phyloP scores from a whole-genome alignment of 331 rosid species.

The Pyracantha coccinea region DNA sequence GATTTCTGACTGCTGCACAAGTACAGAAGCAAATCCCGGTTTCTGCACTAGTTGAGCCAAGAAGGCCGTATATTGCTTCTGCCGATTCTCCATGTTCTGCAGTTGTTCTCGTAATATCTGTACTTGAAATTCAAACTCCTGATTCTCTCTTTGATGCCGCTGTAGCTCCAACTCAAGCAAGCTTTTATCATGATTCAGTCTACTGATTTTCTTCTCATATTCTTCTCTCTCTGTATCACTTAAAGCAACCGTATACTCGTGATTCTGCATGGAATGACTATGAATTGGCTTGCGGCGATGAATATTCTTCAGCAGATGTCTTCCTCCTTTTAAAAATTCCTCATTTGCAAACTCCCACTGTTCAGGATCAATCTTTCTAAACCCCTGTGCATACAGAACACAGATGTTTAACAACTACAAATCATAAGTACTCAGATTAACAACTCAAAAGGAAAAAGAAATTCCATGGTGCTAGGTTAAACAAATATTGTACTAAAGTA shows the following conservation, averaged over 20 bases:
- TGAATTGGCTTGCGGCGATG: slow-evolving; percentile 42
- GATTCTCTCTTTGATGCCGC: slow-evolving; percentile 20
- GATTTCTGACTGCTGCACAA: slow-evolving; percentile 20
- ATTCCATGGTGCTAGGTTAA: neutral
- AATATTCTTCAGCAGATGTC: slow-evolving; percentile 36
- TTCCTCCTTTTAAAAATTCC: slow-evolving; percentile 36
- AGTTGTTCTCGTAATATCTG: slow-evolving; percentile 15
- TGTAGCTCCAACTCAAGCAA: slow-evolving; percentile 24
- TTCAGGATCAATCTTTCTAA: slow-evolving; percentile 40
- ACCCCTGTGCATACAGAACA: slow-evolving; percentile 28
- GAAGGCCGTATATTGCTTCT: slow-evolving; percentile 11
- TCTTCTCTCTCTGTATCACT: slow-evolving; percentile 27
- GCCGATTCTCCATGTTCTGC: slow-evolving; percentile 25
- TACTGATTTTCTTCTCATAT: slow-evolving; percentile 24
- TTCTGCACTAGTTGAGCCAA: slow-evolving; percentile 20
- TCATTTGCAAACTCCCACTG: slow-evolving; percentile 53
- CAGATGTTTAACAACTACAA: neutral
- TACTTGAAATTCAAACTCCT: slow-evolving; percentile 18
- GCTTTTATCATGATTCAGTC: slow-evolving; percentile 19
- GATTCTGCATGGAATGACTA: slow-evolving; percentile 30
- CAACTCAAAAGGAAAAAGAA: neutral
- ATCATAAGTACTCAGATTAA: neutral
- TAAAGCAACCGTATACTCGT: slow-evolving; percentile 20
- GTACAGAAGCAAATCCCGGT: slow-evolving; percentile 18
- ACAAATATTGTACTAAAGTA: neutral